These are phyloP conservation scores for Fusarium bulbicola DNA, from an alignment of 2,329 filamentous ascomycete genomes.

Conservation along the genomic window DNA sequence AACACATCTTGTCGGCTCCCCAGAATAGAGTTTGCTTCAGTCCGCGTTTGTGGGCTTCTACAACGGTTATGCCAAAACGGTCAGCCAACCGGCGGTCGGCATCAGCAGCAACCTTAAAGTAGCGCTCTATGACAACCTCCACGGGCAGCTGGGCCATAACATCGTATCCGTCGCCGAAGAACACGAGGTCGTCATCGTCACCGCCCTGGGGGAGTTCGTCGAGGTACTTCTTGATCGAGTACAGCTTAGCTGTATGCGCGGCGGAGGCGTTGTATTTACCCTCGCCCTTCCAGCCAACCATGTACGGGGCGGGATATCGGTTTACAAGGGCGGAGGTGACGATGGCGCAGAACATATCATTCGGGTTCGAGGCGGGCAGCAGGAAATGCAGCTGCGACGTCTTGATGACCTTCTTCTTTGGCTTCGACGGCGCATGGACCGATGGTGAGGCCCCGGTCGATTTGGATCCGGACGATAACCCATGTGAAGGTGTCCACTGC, in stretches of 20 bases:
- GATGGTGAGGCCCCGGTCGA: conserved; percentile 13
- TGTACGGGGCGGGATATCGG: conserved; percentile 49
- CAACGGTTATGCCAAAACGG: conserved; percentile 55
- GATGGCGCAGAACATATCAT: conserved; percentile 51
- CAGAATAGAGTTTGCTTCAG: conserved; percentile 54
- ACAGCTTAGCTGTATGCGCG: conserved; percentile 31
- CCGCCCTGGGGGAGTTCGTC: conserved; percentile 48
- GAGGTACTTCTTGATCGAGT: conserved; percentile 49
- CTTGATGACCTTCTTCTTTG: conserved; percentile 4
- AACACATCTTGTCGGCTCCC: conserved; percentile 54
- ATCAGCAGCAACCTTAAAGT: conserved; percentile 62
- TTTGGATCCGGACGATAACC: conserved; percentile 5
- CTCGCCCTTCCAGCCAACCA: conserved; percentile 51
- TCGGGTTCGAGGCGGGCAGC: conserved; percentile 50
- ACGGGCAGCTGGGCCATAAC: conserved; percentile 72
- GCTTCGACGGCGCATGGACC: conserved; percentile 6
- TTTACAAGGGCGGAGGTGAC: conserved; percentile 50
- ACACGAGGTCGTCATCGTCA: conserved; percentile 65
- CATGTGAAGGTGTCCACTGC: conserved; percentile 23
- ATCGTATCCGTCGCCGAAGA: conserved; percentile 71
- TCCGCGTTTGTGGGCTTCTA: conserved; percentile 44
- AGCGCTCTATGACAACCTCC: conserved; percentile 69
- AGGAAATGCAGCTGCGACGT: conserved; percentile 50
- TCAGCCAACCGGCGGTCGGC: conserved; percentile 61
- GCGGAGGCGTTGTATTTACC: conserved; percentile 36